phyloP scores from a whole-genome alignment of 1,284 basidiomycete species.

The Cronartium quercuum region DNA sequence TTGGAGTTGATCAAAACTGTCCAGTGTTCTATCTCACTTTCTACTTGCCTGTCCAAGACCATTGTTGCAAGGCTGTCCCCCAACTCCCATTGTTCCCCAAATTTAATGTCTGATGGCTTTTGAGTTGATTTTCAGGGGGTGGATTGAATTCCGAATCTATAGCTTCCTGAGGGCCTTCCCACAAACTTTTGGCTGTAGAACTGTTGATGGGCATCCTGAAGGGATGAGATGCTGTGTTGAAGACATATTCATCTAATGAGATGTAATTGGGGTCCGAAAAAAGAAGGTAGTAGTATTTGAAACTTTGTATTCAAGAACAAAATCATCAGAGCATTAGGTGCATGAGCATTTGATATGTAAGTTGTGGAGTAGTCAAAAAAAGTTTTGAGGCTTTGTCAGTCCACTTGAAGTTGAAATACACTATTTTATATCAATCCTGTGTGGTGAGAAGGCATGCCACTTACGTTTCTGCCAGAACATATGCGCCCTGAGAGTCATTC shows the following conservation, averaged over 20 bases:
- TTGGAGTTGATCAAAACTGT: too few species aligned
- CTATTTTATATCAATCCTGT: too few species aligned
- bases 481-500: conserved; percentile 54
- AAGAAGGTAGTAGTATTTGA: conserved; percentile 47
- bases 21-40: too few species aligned
- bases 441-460: conserved; percentile 41
- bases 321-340: neutral
- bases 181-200: neutral
- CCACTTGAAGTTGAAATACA: too few species aligned
- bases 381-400: neutral
- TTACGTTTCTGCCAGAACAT: conserved; percentile 57
- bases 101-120: neutral
- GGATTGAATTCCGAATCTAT: conserved; percentile 16
- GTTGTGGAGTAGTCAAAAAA: neutral
- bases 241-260: conserved; percentile 57
- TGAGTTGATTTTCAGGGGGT: conserved; percentile 10
- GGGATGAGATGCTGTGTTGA: conserved; percentile 51
- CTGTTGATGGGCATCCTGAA: conserved; percentile 30
- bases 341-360: conserved; percentile 38
- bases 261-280: conserved; percentile 56
- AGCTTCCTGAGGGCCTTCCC: conserved; percentile 16
- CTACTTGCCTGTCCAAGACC: conserved; percentile 9
- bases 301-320: conserved; percentile 1
- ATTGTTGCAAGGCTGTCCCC: conserved; percentile 32
- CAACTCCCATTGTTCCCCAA: neutral